phyloP scores from a whole-genome alignment of 371 early-diverging fungal genomes.

The Synchytrium microbalum region DNA sequence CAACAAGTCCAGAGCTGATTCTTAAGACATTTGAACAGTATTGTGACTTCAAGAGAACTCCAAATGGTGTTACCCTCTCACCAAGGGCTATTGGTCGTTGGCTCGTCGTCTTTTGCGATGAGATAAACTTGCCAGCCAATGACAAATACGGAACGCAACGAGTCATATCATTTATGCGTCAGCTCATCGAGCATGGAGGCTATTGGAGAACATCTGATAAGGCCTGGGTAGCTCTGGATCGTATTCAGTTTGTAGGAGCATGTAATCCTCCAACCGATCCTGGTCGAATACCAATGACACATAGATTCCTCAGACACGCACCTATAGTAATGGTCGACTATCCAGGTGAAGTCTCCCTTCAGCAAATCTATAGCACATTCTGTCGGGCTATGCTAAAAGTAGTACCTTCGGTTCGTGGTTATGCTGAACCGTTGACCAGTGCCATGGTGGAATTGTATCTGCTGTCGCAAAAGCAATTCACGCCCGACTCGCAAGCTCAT shows the following conservation, averaged over 20 bases:
- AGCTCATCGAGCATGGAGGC: constrained; percentile 91
- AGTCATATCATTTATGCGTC: constrained; percentile 92
- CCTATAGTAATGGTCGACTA: constrained; percentile 97
- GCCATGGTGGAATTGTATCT: constrained; percentile 96
- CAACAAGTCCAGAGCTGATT: constrained; percentile 92
- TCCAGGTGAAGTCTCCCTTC: constrained; percentile 85
- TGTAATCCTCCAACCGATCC: constrained; percentile 99
- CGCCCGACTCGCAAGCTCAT: constrained; percentile 95
- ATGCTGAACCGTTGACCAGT: constrained; percentile 82
- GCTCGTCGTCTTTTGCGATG: constrained; percentile 98
- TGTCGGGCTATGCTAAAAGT: constrained; percentile 89
- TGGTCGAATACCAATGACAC: constrained; percentile 91
- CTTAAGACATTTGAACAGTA: constrained; percentile 95
- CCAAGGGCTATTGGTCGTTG: constrained; percentile 82
- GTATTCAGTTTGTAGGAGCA: constrained; percentile 98
- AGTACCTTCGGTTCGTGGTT: constrained; percentile 86
- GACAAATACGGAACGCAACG: constrained; percentile 98
- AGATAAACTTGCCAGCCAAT: constrained; percentile 93
- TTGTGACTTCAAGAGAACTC: constrained; percentile 95
- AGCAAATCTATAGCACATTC: constrained; percentile 94
- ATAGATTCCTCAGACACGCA: constrained; percentile 93
- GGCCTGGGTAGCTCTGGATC: constrained; percentile 87
- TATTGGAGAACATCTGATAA: constrained; percentile 92
- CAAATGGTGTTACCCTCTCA: constrained; percentile 80
- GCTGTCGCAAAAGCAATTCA: constrained; percentile 82